Evolutionary conservation across 2,329 filamentous ascomycete species (phyloP), one percentile per base, ranked within the genome.

Genomic region (Pochonia chlamydosporia): DNA sequence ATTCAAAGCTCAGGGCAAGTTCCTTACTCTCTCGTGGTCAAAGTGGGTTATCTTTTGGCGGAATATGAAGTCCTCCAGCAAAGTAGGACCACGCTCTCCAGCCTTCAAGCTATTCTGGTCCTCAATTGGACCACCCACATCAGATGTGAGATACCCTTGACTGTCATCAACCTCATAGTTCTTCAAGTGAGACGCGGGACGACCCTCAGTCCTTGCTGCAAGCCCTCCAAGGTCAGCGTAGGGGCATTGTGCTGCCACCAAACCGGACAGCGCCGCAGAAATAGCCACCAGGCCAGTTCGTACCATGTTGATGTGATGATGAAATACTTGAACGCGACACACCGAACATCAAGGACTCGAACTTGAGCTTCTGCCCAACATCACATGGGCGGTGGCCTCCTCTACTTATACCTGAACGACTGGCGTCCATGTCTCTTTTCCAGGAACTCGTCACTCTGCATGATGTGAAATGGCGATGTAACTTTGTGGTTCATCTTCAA

Each of bases 51-150:
- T 84, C 68, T 86, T 88, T 57, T 89, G 83, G 26, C 84, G 75
- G 59, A 86, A 83, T 52, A 85, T 81, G 43, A 85, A 87, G 59
- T 89, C 85, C 57, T 89, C 85, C 1, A 89, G 67, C 18, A 89
- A 67, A 1, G 82, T 84, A 2, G 85, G 76, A 1, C 85, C 85
- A 39, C 84, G 72, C 7, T 76, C 72, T 3, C 85, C 85, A n/a
- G 76, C 83, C 56, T 74, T 83, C 31, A 89, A 65, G 56, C 81
- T 85, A 52, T 76, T 71, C 57, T 85, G 82, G 25, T 89, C 85
- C 40, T 72, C 71, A 35, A 89, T 82, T 0, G 83, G 84, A 0
- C 79, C 82, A 10, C 85, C 85, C 21, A 79, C 79, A 58, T 88
- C 85, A 24, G 78, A 79, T 1, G 84, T 89, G 54, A 84, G 61